Base-by-base conservation (phyloP, 2,329 filamentous ascomycete species). In the Ustilaginoidea virens region DNA sequence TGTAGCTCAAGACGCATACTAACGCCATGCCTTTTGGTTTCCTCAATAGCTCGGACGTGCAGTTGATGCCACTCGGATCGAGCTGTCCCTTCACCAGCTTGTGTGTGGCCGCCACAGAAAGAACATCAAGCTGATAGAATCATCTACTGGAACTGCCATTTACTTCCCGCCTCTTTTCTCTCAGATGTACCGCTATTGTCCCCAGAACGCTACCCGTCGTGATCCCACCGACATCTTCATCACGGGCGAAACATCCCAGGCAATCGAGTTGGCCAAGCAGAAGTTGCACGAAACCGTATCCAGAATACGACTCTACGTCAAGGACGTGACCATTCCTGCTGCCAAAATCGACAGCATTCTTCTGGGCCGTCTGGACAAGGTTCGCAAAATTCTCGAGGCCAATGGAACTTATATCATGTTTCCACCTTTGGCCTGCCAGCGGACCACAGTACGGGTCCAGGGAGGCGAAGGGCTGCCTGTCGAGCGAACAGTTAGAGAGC, bases 81-180 rank as follows among this genome's bases (percentile, higher is more conserved):
- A 94, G 42, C 60, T 87, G 28, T 81, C 83, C 16, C 69, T 93
- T 49, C 90, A 98, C 51, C 90, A 85, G 33, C 66, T 94, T 31
- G 75, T 96, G 28, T 94, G 86, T 51, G 90, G 90, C 27, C 80
- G 90, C 27, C 87, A 86, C 42, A 73, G 90, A 42, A 92, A 93
- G 62, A 94, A 94, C 52, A 93, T 98, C 60, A 96, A 96, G 61
- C 62, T 90, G 44, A 94, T 98, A 46, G 90, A 98, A 55, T 92
- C 90, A 10, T 74, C 80, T 17, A 96, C 90, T 10, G 83, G 86
- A 44, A 96, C 90, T 7, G 87, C 90, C 38, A 96, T 98, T 44
- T 98, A 98, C 58, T 96, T 98, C 48, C 90, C 90, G 17, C 85
- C 86, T 6, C 80, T 87, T 1, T 96, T 96, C 49, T 86, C 87